Evolutionary conservation across 2,329 filamentous ascomycete genomes (phyloP), one percentile per base, ranked within the genome.

Genomic region (Diaporthe caulivora): DNA sequence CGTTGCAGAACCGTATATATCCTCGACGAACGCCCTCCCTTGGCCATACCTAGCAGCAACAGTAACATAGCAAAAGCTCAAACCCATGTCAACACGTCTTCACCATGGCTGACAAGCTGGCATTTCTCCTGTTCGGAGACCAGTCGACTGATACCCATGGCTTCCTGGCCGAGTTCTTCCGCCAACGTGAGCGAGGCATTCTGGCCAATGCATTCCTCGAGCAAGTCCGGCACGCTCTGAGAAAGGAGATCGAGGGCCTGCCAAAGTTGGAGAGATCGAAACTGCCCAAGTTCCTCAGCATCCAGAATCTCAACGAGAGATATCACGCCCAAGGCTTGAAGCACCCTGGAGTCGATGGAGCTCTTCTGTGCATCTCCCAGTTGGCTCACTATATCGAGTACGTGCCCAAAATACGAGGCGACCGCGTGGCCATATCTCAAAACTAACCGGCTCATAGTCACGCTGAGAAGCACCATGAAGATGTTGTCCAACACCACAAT

Each of bases 371-470:
- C 72, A 87, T 92, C 75, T 85, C 91, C 69, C 92, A 94, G 80
- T 81, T 93, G 70, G 89, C 89, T 62, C 91, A 93, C 80, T 93
- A 92, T 81, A 92, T 94, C 75, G 90, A 92, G 88, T 92, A 84
- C 78, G 89, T 85, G 67, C 40, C 40, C 17, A 34, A 15, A 31
- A 31, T 21, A 40, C 7, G 21, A 44, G 15, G 34, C 17, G 3
- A 10, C 42, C 3, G 47, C 31, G 42, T 18, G n/a, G 13, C 31
- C 21, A 13, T 42, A 13, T 1, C 42, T 64, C 65, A 49, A n/a
- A 62, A 47, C 62, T 67, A 53, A 75, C 68, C 5, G 21, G 34
- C 18, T 40, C 37, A 62, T 53, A 89, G 87, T 76, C 85, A 87
- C 71, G 83, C 83, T 42, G 87, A 89, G 77, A 88, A 87, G 86